Percentiles rank a stretch among this genome's conserved stretches.
Evolutionary conservation across 805 yeast species (phyloP).

Genomic region (Monosporozyma unispora): DNA sequence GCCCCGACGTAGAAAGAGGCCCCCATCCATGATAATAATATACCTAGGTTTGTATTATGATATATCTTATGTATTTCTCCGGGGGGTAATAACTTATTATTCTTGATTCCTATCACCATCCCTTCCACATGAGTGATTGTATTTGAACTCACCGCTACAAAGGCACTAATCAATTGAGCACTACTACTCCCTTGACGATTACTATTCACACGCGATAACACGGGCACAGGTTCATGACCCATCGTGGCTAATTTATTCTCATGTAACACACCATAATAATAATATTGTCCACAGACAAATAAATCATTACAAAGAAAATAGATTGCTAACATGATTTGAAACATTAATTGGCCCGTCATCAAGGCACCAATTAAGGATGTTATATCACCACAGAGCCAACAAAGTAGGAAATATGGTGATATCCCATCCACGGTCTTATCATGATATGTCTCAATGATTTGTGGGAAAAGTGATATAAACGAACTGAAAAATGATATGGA

Average conservation of each 20-base stretch:
- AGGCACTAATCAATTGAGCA: not conserved
- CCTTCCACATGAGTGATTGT: not conserved
- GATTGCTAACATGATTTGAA: slow-evolving; percentile 62
- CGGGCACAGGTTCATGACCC: slow-evolving; percentile 29
- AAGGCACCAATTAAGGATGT: slow-evolving; percentile 61
- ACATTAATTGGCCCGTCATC: slow-evolving; percentile 68
- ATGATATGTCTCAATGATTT: slow-evolving; percentile 44
- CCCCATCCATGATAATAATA: slow-evolving; percentile 65
- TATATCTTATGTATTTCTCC: not conserved
- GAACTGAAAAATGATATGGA: slow-evolving; percentile 38
- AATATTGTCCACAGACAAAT: slow-evolving; percentile 59
- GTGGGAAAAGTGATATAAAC: slow-evolving; percentile 47
- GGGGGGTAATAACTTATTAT: not conserved
- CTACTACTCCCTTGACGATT: not conserved
- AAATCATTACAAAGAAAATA: slow-evolving; percentile 70
- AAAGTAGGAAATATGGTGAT: slow-evolving; percentile 42
- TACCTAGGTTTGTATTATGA: slow-evolving; percentile 30
- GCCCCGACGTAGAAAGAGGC: slow-evolving; percentile 67
- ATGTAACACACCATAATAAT: slow-evolving; percentile 45
- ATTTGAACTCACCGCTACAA: not conserved
- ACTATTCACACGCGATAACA: not conserved
- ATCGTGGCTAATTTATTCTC: slow-evolving; percentile 25
- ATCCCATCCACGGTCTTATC: slow-evolving; percentile 54
- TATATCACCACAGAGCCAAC: slow-evolving; percentile 38
- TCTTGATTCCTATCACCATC: slow-evolving; percentile 2